Conservation (phyloP, 2,329 filamentous ascomycete species). For the Dothistroma pini region DNA sequence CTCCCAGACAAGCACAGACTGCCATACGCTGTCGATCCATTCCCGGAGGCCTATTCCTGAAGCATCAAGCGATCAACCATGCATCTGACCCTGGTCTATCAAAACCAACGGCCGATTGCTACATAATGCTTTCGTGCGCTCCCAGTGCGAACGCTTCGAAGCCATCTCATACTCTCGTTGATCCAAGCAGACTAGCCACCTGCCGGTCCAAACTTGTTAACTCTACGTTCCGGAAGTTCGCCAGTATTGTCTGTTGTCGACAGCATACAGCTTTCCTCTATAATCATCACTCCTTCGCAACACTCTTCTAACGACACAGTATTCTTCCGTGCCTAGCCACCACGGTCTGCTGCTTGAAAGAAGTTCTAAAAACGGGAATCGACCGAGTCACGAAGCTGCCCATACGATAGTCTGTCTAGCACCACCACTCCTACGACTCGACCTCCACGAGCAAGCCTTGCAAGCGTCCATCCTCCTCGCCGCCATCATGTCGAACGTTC, state of each 20-base stretch:
- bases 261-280: constrained; percentile 2
- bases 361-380: constrained; percentile 9
- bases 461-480: not conserved
- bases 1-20: constrained; percentile 21
- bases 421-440: not conserved
- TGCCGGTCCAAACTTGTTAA: constrained; percentile 27
- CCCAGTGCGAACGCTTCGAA: constrained; percentile 8
- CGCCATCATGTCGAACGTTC: constrained; percentile 43
- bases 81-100: constrained; percentile 24
- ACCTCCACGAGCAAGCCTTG: not conserved
- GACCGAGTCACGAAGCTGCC: constrained; percentile 9
- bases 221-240: constrained; percentile 11
- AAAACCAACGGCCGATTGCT: constrained; percentile 16
- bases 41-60: constrained; percentile 22
- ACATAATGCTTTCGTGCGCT: constrained; percentile 23
- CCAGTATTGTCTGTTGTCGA: constrained; percentile 1
- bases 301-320: constrained; percentile 8
- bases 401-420: not conserved
- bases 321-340: constrained; percentile 34
- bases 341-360: constrained; percentile 23
- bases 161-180: constrained; percentile 14
- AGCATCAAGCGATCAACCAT: constrained; percentile 21
- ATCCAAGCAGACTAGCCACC: constrained; percentile 34
- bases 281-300: constrained; percentile 13
- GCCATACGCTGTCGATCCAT: constrained; percentile 19